These are phyloP conservation scores for Podaxis sp. DNA, from an alignment of 768 basidiomycete species.

Conservation along the genomic window DNA sequence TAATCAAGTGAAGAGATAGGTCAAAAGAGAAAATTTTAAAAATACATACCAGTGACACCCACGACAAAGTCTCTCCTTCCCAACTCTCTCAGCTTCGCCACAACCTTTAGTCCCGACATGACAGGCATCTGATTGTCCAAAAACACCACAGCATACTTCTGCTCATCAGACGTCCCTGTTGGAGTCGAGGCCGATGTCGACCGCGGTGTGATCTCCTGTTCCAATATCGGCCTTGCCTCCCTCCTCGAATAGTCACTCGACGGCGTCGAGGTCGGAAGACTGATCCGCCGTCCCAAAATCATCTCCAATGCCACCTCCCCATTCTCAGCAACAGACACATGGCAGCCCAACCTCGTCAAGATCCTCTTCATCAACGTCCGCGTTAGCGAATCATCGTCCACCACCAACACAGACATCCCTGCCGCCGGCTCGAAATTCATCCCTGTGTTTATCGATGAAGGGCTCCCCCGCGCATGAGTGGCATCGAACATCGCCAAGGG, in stretches of 20 bases:
- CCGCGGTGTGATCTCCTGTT: constrained; percentile 25
- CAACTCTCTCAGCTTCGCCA: constrained; percentile 60
- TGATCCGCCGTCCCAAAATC: constrained; percentile 46
- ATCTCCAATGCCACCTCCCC: constrained; percentile 75
- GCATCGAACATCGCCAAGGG: constrained; percentile 38
- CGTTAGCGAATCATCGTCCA: constrained; percentile 82
- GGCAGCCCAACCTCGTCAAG: constrained; percentile 74
- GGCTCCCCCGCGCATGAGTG: constrained; percentile 35
- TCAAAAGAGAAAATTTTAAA: neutral
- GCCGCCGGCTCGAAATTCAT: constrained; percentile 39
- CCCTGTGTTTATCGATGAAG: constrained; percentile 34
- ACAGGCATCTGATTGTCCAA: constrained; percentile 83
- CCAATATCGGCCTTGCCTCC: constrained; percentile 34
- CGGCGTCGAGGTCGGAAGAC: constrained; percentile 30
- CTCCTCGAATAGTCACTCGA: constrained; percentile 34
- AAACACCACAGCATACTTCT: constrained; percentile 47
- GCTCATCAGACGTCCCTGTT: constrained; percentile 25
- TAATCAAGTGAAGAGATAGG: neutral
- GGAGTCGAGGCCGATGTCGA: constrained; percentile 14
- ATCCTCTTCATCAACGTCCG: constrained; percentile 79
- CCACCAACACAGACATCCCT: constrained; percentile 68
- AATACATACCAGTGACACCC: constrained; percentile 63
- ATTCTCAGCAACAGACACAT: constrained; percentile 80
- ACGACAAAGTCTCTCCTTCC: constrained; percentile 79
- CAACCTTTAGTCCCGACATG: constrained; percentile 69